These are phyloP conservation scores for Umbelopsis sp. DNA, from an alignment of 192 early-diverging fungal genomes.

Conservation along the genomic window DNA sequence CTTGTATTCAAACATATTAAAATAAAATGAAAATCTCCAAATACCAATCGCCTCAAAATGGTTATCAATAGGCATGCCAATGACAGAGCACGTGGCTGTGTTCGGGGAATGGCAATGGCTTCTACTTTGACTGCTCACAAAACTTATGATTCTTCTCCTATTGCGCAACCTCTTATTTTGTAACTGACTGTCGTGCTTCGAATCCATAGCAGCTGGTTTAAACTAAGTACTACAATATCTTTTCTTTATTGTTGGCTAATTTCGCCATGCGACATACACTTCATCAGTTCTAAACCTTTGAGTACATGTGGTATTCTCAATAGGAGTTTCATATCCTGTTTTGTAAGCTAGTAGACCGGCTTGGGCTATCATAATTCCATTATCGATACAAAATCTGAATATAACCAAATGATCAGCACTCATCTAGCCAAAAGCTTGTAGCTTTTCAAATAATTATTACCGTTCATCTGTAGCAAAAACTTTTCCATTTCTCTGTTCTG, in stretches of 20 bases:
- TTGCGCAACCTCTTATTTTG: too few species aligned
- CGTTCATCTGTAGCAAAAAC: constrained; percentile 97
- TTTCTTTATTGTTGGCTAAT: constrained; percentile 30
- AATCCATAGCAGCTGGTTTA: not conserved
- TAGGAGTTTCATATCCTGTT: constrained; percentile 77
- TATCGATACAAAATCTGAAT: constrained; percentile 93
- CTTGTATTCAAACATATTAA: too few species aligned
- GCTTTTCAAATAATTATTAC: constrained; percentile 34
- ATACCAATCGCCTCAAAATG: too few species aligned
- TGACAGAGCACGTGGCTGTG: too few species aligned
- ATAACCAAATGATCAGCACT: not conserved
- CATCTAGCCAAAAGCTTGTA: not conserved
- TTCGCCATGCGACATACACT: constrained; percentile 82
- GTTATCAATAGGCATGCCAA: too few species aligned
- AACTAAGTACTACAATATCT: not conserved
- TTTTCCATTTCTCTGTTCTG: constrained; percentile 78
- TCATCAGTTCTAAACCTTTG: constrained; percentile 92
- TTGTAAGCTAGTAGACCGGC: constrained; percentile 87
- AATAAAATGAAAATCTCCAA: too few species aligned
- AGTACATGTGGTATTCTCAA: constrained; percentile 89
- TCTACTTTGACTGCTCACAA: too few species aligned
- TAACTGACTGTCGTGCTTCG: not conserved
- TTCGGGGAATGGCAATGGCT: too few species aligned
- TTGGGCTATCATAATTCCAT: constrained; percentile 99
- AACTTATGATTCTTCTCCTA: too few species aligned